Percentiles rank a stretch among this genome's conserved stretches.
Evolutionary conservation across 1,284 basidiomycete genomes (phyloP).

Genomic region (Irpex sp.): DNA sequence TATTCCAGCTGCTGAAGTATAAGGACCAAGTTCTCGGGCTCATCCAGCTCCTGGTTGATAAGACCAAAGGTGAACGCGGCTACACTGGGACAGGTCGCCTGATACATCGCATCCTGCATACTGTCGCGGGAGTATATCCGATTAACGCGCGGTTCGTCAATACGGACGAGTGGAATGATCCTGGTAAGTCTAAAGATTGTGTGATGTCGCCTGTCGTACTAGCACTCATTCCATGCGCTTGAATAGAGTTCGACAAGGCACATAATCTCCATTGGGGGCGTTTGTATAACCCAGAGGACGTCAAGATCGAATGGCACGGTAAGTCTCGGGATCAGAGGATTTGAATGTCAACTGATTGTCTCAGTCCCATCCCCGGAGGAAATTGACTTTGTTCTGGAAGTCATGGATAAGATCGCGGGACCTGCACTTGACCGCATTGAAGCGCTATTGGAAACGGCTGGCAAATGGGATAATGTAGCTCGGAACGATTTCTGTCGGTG

Average conservation of each 20-base stretch:
- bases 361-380: constrained; percentile 71
- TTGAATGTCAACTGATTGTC: background rate
- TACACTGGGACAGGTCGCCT: constrained; percentile 83
- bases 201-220: background rate
- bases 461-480: constrained; percentile 67
- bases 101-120: constrained; percentile 76
- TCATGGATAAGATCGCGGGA: constrained; percentile 67
- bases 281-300: constrained; percentile 76
- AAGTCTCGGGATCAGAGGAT: constrained; percentile 15
- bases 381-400: constrained; percentile 78
- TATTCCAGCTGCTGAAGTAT: constrained; percentile 63
- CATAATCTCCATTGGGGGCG: constrained; percentile 85
- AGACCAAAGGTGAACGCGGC: constrained; percentile 87
- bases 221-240: background rate
- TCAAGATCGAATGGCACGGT: constrained; percentile 90
- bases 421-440: constrained; percentile 74
- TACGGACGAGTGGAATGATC: constrained; percentile 74
- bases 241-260: constrained; percentile 63
- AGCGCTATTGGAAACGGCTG: constrained; percentile 50
- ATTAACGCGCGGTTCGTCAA: constrained; percentile 84
- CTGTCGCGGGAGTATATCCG: constrained; percentile 79
- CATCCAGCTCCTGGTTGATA: constrained; percentile 68
- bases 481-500: constrained; percentile 94
- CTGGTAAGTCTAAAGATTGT: constrained; percentile 44
- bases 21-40: constrained; percentile 69